Evolutionary conservation across 805 yeast genomes (phyloP).

Genomic region (Cyberlindnera subsufficiens): DNA sequence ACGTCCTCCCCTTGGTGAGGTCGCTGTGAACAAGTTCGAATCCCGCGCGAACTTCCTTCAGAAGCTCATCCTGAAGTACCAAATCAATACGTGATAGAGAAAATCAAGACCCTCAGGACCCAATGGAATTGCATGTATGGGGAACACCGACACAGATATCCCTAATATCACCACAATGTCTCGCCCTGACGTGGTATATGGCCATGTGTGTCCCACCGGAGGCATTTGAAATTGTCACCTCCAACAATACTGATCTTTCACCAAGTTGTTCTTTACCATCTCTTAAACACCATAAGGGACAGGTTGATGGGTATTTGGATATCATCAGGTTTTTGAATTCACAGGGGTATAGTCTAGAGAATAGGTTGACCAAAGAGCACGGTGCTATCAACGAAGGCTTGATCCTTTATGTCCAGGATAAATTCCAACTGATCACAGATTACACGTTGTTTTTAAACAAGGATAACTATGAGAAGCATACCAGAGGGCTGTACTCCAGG

Average conservation of each 20-base stretch:
- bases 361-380: constrained; percentile 15
- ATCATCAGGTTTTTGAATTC: constrained; percentile 30
- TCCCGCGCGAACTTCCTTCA: no score
- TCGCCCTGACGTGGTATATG: constrained; percentile 43
- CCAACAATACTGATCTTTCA: constrained; percentile 54
- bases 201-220: constrained; percentile 16
- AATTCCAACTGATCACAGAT: constrained; percentile 42
- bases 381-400: constrained; percentile 40
- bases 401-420: constrained; percentile 34
- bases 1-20: no score
- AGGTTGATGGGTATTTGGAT: constrained; percentile 35
- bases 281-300: constrained; percentile 21
- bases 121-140: constrained; percentile 45
- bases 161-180: constrained; percentile 44
- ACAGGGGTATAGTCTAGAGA: constrained; percentile 5
- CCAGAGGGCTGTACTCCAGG: constrained; percentile 46
- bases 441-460: constrained; percentile 53
- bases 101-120: no score
- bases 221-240: constrained; percentile 38
- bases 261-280: constrained; percentile 46
- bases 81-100: no score
- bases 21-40: no score
- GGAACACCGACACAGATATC: constrained; percentile 37
- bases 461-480: constrained; percentile 52
- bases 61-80: no score